Percentiles rank a stretch among this genome's conserved stretches.
Evolutionary conservation across 306 rosid genomes (phyloP).

Genomic region (Acmispon strigosus): DNA sequence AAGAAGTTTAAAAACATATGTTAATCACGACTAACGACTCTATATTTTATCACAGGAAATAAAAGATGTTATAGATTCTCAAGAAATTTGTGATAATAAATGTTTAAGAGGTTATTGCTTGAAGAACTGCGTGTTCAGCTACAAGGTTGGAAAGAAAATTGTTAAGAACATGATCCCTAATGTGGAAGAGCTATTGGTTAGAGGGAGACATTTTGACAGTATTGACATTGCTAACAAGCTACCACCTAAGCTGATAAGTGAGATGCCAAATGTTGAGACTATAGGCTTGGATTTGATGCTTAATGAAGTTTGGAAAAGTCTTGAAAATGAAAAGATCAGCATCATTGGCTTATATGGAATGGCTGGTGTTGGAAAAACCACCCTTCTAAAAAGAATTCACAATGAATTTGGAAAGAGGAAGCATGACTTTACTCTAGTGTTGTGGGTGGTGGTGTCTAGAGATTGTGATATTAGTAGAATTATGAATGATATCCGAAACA

Average conservation of each 20-base stretch:
- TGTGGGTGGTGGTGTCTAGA: slow-evolving; percentile 20
- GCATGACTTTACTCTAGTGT: background rate
- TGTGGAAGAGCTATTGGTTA: background rate
- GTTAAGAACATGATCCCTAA: background rate
- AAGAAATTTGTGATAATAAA: background rate
- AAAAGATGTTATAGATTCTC: background rate
- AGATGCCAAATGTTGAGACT: background rate
- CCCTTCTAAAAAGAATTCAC: background rate
- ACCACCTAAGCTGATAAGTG: background rate
- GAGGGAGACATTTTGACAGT: background rate
- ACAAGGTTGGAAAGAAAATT: background rate
- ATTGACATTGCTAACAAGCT: background rate
- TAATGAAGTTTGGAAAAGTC: too few relatives aligned
- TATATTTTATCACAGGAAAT: background rate
- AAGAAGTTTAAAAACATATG: too few relatives aligned
- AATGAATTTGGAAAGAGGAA: background rate
- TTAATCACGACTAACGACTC: too few relatives aligned
- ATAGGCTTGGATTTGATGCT: background rate
- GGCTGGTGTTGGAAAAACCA: slow-evolving; percentile 7
- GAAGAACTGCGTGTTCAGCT: background rate
- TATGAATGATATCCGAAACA: background rate
- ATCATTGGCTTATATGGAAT: slow-evolving; percentile 20
- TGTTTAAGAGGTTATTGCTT: background rate
- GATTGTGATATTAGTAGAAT: background rate
- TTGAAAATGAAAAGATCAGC: background rate